phyloP scores from a whole-genome alignment of 2,329 filamentous ascomycete species.

The Penicillium thymicola region DNA sequence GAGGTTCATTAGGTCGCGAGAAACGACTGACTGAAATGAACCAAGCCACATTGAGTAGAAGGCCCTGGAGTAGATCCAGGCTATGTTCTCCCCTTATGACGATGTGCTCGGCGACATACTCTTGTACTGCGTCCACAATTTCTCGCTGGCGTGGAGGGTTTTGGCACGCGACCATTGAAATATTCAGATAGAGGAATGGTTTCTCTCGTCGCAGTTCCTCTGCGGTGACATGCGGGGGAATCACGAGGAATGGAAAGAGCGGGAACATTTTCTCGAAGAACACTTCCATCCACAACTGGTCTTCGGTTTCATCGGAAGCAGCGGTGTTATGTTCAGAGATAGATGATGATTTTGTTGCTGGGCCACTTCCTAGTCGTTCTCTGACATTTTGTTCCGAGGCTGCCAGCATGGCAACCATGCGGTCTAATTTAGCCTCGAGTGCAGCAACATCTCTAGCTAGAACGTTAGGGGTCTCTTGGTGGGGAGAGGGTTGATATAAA shows the following conservation, averaged over 20 bases:
- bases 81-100: constrained; percentile 43
- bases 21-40: constrained; percentile 25
- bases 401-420: constrained; percentile 24
- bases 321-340: not conserved
- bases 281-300: constrained; percentile 6
- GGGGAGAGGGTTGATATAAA: too few relatives aligned
- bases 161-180: constrained; percentile 20
- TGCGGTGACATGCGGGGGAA: constrained; percentile 14
- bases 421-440: constrained; percentile 28
- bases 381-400: constrained; percentile 13
- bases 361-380: not conserved
- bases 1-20: not conserved
- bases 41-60: constrained; percentile 49
- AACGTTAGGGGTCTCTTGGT: not conserved
- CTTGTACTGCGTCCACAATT: constrained; percentile 10
- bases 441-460: constrained; percentile 22
- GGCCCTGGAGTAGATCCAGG: constrained; percentile 48
- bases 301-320: constrained; percentile 10
- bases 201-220: constrained; percentile 19
- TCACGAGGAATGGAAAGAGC: constrained; percentile 27
- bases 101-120: constrained; percentile 44
- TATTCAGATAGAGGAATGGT: constrained; percentile 23
- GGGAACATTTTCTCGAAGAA: constrained; percentile 19
- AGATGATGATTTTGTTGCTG: constrained; percentile 5
- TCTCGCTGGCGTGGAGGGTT: constrained; percentile 13